A percentile compares a stretch with the other conserved stretches of the same genome.
phyloP scores from a whole-genome alignment of 2,329 filamentous ascomycete species.

The Xylariales sp. region DNA sequence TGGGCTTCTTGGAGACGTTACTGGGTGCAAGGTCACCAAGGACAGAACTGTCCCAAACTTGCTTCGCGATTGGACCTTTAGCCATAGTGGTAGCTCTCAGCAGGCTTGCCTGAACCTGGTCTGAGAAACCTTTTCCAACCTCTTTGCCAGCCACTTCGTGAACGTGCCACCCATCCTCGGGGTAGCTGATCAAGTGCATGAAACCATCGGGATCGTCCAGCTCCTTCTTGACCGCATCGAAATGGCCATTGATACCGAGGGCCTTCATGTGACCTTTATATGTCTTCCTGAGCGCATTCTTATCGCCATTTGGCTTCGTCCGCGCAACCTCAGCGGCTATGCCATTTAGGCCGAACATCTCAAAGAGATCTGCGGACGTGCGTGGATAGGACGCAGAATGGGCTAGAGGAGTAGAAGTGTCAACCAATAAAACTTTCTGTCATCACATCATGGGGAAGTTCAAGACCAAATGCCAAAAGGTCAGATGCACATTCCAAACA shows the following conservation, averaged over 20 bases:
- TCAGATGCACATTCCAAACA: too few relatives aligned
- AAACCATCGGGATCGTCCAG: constrained; percentile 48
- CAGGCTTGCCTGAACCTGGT: constrained; percentile 37
- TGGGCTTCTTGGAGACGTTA: constrained; percentile 31
- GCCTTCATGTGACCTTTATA: constrained; percentile 67
- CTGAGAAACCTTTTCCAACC: constrained; percentile 48
- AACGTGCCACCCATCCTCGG: constrained; percentile 54
- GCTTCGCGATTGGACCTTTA: constrained; percentile 51
- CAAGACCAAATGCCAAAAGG: too few relatives aligned
- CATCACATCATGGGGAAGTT: too few relatives aligned
- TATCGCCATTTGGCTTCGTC: constrained; percentile 60
- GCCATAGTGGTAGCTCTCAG: constrained; percentile 52
- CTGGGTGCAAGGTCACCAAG: constrained; percentile 50
- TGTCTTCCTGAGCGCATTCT: constrained; percentile 63
- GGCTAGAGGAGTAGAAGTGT: constrained; percentile 40
- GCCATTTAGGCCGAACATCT: constrained; percentile 49
- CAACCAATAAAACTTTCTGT: constrained; percentile 35
- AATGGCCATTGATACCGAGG: constrained; percentile 57
- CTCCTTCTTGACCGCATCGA: constrained; percentile 55
- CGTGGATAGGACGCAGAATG: constrained; percentile 43
- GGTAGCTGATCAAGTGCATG: constrained; percentile 43
- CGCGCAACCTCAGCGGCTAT: constrained; percentile 60
- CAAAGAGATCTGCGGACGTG: constrained; percentile 54
- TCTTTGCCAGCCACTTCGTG: constrained; percentile 50
- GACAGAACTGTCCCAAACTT: constrained; percentile 53